Percentiles rank a stretch among this genome's conserved stretches.
Conservation (phyloP, 2,329 filamentous ascomycete genomes). For the Aspergillus ustus region DNA sequence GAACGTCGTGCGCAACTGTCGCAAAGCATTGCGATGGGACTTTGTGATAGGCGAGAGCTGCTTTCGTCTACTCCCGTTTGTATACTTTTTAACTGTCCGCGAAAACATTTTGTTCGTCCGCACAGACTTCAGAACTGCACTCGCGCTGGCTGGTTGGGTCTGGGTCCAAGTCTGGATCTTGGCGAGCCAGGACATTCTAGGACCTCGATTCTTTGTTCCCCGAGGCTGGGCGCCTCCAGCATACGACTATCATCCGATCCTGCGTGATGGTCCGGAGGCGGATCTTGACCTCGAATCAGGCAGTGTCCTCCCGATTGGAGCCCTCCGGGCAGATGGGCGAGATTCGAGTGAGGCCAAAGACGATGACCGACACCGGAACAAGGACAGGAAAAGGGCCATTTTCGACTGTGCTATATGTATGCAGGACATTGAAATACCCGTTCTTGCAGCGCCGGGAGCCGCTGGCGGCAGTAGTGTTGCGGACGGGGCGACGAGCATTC, state of each 20-base stretch:
- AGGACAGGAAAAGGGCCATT: slow-evolving; percentile 59
- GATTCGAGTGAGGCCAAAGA: slow-evolving; percentile 45
- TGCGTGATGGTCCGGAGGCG: slow-evolving; percentile 57
- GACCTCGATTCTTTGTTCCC: slow-evolving; percentile 83
- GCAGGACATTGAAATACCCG: slow-evolving; percentile 86
- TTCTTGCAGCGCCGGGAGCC: slow-evolving; percentile 61
- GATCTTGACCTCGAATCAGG: slow-evolving; percentile 82
- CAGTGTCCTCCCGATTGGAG: slow-evolving; percentile 75
- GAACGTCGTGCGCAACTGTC: slow-evolving; percentile 88
- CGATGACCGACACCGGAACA: slow-evolving; percentile 46
- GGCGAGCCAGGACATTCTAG: slow-evolving; percentile 80
- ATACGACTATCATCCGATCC: slow-evolving; percentile 93
- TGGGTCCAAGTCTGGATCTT: slow-evolving; percentile 84
- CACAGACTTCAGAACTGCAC: slow-evolving; percentile 68
- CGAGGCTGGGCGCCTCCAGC: slow-evolving; percentile 65
- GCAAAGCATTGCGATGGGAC: slow-evolving; percentile 86
- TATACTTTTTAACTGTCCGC: slow-evolving; percentile 79
- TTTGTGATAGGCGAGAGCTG: slow-evolving; percentile 85
- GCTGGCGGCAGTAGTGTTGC: slow-evolving; percentile 52
- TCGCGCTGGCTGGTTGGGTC: slow-evolving; percentile 73
- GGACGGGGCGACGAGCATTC: slow-evolving; percentile 62
- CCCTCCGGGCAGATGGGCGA: slow-evolving; percentile 56
- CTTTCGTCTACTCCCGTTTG: slow-evolving; percentile 76
- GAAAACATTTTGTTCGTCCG: slow-evolving; percentile 82
- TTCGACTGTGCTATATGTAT: slow-evolving; percentile 97